These are phyloP conservation scores for Rhizopus sp. DNA, from an alignment of 371 early-diverging fungal genomes.

Conservation along the genomic window DNA sequence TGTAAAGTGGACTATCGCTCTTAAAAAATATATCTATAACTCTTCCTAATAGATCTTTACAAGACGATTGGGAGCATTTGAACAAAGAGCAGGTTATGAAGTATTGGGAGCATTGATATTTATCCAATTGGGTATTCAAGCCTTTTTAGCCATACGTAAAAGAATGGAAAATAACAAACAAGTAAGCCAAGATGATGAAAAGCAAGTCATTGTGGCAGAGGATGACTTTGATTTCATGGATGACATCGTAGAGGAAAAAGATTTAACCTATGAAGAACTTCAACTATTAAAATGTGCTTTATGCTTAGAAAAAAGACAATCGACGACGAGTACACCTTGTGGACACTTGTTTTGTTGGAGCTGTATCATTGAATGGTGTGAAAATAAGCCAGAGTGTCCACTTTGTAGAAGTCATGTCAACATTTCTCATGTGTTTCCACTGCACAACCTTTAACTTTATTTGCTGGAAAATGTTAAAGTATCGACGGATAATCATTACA, in stretches of 20 bases:
- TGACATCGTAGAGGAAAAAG: slow-evolving; percentile 33
- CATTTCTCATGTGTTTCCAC: slow-evolving; percentile 63
- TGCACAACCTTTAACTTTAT: slow-evolving; percentile 50
- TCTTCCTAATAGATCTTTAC: slow-evolving; percentile 62
- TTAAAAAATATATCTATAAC: neutral
- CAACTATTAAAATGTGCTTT: slow-evolving; percentile 76
- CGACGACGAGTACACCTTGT: slow-evolving; percentile 85
- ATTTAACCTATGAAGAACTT: slow-evolving; percentile 39
- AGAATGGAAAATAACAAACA: slow-evolving; percentile 24
- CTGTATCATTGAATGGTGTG: slow-evolving; percentile 90
- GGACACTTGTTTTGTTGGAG: slow-evolving; percentile 95
- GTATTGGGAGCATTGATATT: slow-evolving; percentile 79
- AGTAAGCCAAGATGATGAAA: slow-evolving; percentile 10
- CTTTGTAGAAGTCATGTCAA: slow-evolving; percentile 78
- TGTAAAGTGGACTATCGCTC: slow-evolving; percentile 38
- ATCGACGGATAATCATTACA: neutral
- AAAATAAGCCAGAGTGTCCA: slow-evolving; percentile 88
- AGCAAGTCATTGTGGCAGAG: slow-evolving; percentile 24
- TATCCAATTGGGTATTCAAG: slow-evolving; percentile 66
- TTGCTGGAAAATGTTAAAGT: too few species aligned
- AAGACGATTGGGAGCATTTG: slow-evolving; percentile 72
- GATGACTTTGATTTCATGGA: slow-evolving; percentile 51
- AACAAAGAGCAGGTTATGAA: slow-evolving; percentile 81
- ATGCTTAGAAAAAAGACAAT: slow-evolving; percentile 75
- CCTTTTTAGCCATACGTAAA: slow-evolving; percentile 39